Conservation (phyloP, 768 basidiomycete species). For the Podaxis sp. region DNA sequence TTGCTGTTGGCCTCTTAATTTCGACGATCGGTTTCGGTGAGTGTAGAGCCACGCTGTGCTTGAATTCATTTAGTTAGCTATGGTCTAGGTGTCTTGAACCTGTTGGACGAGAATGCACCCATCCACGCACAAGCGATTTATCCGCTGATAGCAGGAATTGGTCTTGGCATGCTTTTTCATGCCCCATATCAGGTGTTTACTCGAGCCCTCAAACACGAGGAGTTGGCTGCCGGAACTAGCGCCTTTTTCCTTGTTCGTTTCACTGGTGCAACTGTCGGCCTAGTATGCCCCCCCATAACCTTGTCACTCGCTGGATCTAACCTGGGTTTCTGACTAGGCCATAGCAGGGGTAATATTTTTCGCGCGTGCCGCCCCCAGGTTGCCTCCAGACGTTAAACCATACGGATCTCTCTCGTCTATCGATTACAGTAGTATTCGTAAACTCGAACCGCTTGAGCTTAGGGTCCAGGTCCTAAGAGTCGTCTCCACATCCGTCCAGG, state of each 20-base stretch:
- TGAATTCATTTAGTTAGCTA: constrained; percentile 21
- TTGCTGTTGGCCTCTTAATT: constrained; percentile 61
- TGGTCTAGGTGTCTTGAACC: constrained; percentile 60
- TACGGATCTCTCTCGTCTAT: constrained; percentile 45
- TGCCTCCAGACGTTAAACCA: constrained; percentile 49
- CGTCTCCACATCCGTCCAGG: constrained; percentile 65
- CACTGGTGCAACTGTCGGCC: constrained; percentile 79
- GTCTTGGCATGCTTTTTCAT: constrained; percentile 83
- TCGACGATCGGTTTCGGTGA: constrained; percentile 75
- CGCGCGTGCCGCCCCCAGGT: constrained; percentile 42
- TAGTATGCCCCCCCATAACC: constrained; percentile 46
- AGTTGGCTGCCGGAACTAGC: constrained; percentile 78
- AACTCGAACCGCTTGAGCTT: constrained; percentile 44
- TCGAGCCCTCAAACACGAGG: constrained; percentile 58
- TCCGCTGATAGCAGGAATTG: constrained; percentile 73
- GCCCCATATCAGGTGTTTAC: constrained; percentile 83
- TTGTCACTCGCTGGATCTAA: constrained; percentile 1
- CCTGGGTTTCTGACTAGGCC: constrained; percentile 46
- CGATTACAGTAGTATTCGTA: constrained; percentile 51
- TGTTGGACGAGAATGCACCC: constrained; percentile 55
- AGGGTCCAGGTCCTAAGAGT: constrained; percentile 48
- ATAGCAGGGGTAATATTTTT: constrained; percentile 76
- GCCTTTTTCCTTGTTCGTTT: constrained; percentile 88
- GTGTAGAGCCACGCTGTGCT: constrained; percentile 17
- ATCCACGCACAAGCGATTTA: constrained; percentile 48